These are phyloP conservation scores for Mallotus repandus DNA, from an alignment of 441 rosid genomes.

Conservation along the genomic window DNA sequence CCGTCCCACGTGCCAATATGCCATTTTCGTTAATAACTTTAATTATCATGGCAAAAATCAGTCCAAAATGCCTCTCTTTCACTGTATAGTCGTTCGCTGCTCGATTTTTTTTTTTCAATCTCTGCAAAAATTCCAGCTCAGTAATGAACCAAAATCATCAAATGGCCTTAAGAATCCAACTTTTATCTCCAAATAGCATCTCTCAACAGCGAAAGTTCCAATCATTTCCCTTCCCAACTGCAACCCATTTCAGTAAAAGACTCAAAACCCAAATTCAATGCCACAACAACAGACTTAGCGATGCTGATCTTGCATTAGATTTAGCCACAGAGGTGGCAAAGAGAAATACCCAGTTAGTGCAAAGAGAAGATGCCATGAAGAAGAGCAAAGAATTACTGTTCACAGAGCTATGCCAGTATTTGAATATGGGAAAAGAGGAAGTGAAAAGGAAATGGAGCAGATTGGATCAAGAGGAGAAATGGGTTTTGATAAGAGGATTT, in stretches of 20 bases:
- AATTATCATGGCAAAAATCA: not conserved
- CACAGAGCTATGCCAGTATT: slow-evolving; percentile 49
- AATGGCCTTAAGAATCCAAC: slow-evolving; percentile 33
- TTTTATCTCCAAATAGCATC: slow-evolving; percentile 14
- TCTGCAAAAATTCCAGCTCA: slow-evolving; percentile 1
- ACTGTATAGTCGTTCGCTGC: not conserved
- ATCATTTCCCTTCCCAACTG: slow-evolving; percentile 18
- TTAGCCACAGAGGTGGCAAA: slow-evolving; percentile 57
- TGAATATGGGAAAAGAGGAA: slow-evolving; percentile 46
- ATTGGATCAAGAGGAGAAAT: slow-evolving; percentile 54
- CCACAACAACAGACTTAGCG: slow-evolving; percentile 33
- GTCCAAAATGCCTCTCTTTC: not conserved
- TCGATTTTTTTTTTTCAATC: not conserved
- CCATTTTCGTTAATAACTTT: not conserved
- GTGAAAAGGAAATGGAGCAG: slow-evolving; percentile 36
- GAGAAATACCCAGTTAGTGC: slow-evolving; percentile 43
- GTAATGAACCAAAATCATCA: not conserved
- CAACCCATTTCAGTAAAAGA: slow-evolving; percentile 13
- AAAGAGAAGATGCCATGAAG: slow-evolving; percentile 52
- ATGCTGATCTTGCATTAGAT: slow-evolving; percentile 58
- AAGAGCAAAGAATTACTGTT: slow-evolving; percentile 50
- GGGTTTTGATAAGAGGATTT: slow-evolving; percentile 47
- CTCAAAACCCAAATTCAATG: slow-evolving; percentile 34
- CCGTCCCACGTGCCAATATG: not conserved
- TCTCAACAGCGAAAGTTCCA: slow-evolving; percentile 17